Base-by-base conservation (phyloP, 352 stramenopile genomes). In the Phytophthora pinifolia region DNA sequence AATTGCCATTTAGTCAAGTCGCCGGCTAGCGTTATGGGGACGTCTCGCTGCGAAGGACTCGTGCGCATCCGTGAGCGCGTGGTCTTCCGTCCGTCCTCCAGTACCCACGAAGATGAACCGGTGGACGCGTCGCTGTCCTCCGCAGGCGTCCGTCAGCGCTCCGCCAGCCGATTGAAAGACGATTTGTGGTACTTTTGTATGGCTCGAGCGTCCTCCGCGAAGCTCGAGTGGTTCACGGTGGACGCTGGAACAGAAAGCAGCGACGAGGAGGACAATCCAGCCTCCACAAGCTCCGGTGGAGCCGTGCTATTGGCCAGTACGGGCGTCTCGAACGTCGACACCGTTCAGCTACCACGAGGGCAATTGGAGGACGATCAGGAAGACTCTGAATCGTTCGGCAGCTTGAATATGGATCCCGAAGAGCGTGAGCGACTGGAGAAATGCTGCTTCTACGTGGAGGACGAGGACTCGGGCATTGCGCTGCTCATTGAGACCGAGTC, bases 171-270 rank as follows among this genome's bases (percentile, higher is more conserved):
- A 2, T 35, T 84, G 33, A 64, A 46, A 9, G 72, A 82, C 34
- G 70, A 75, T 27, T 50, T 71, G 36, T 84, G 74, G 74, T 82
- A 84, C 55, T 72, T 80, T 31, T 82, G 72, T 51, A 56, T 74
- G 37, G 38, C 59, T 2, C 43, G 29, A 9, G 41, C 57, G n/a
- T 39, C 54, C 36, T 14, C 43, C 9, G 37, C 59, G 9, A 36
- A 50, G 34, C 54, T 83, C 31, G 56, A 76, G 49, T 83, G 74
- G 74, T 74, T 79, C 30, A 68, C 59, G 8, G 46, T 79, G 33
- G 62, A 73, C 25, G 48, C 56, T 9, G 63, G 59, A 12, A 70
- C 65, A 6, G 67, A 74, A 2, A 73, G 58, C 27, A 72, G 60
- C 13, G 59, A 66, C 0, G 66, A 69, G 1, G 62, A 67, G 8